These are phyloP conservation scores for Maudiozyma turicensis DNA, from an alignment of 805 yeast genomes.

Conservation along the genomic window DNA sequence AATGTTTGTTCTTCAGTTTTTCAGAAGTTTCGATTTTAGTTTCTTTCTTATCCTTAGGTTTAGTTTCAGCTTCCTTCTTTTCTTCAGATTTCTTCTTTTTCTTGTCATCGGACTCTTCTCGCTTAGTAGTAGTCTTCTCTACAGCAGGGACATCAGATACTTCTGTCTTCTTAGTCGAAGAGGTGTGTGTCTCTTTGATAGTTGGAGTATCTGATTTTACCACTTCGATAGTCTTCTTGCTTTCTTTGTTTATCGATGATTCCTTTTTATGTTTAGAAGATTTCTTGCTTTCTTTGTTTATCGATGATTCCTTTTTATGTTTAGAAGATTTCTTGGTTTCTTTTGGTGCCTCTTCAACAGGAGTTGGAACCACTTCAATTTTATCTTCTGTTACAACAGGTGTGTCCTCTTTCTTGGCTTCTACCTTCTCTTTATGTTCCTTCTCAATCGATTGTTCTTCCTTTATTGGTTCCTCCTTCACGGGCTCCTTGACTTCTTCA, in stretches of 20 bases:
- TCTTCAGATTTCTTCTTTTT: not conserved
- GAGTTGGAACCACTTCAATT: too few species aligned
- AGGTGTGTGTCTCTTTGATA: not conserved
- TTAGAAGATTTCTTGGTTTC: not conserved
- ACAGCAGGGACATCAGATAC: not conserved
- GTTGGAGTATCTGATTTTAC: too few species aligned
- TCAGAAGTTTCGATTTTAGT: not conserved
- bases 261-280: not conserved
- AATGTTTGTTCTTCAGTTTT: not conserved
- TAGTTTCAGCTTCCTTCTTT: not conserved
- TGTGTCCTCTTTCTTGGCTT: too few species aligned
- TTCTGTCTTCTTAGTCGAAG: not conserved
- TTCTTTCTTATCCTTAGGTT: not conserved
- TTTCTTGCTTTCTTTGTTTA: not conserved
- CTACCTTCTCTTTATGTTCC: not conserved
- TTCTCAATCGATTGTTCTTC: not conserved
- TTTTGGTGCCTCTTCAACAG: not conserved
- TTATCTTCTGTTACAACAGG: too few species aligned
- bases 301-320: not conserved
- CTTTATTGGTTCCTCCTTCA: not conserved
- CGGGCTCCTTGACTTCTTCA: not conserved
- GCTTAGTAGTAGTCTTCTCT: not conserved
- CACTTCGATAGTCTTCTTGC: too few species aligned
- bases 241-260: too few species aligned
- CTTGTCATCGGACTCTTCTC: not conserved